Conservation (phyloP, 2,329 filamentous ascomycete species). For the Sarocladium strictum region DNA sequence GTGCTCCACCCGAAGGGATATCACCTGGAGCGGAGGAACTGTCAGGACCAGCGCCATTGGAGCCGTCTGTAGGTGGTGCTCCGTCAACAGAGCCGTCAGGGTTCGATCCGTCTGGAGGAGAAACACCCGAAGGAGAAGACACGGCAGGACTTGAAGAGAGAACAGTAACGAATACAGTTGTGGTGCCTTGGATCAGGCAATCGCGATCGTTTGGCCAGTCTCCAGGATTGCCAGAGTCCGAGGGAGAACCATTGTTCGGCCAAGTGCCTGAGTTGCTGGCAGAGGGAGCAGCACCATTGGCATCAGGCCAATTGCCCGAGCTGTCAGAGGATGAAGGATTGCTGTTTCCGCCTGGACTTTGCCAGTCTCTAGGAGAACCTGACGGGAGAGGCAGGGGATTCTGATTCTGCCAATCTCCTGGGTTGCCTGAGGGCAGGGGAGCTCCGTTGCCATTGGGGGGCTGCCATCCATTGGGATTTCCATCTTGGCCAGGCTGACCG, state of each 20-base stretch:
- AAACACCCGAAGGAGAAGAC: constrained; percentile 9
- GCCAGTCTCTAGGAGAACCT: neutral
- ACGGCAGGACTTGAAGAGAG: constrained; percentile 26
- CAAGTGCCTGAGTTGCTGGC: neutral
- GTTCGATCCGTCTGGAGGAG: constrained; percentile 10
- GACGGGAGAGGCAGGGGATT: neutral
- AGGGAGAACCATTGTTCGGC: neutral
- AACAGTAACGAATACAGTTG: constrained; percentile 44
- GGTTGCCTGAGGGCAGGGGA: neutral
- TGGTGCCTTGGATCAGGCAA: constrained; percentile 33
- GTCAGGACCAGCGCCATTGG: neutral
- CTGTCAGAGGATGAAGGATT: constrained; percentile 12
- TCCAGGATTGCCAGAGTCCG: constrained; percentile 1
- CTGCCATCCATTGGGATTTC: neutral
- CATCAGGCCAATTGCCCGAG: neutral
- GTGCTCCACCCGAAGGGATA: constrained; percentile 1
- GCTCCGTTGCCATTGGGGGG: neutral
- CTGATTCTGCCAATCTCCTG: neutral
- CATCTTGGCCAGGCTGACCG: neutral
- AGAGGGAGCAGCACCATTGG: neutral
- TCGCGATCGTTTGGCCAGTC: constrained; percentile 19
- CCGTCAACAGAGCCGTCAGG: constrained; percentile 12
- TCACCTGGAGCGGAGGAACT: neutral
- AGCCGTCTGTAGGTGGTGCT: neutral
- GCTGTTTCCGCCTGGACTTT: neutral